Conservation (phyloP, 2,329 filamentous ascomycete species). For the Verticillium isaacii region DNA sequence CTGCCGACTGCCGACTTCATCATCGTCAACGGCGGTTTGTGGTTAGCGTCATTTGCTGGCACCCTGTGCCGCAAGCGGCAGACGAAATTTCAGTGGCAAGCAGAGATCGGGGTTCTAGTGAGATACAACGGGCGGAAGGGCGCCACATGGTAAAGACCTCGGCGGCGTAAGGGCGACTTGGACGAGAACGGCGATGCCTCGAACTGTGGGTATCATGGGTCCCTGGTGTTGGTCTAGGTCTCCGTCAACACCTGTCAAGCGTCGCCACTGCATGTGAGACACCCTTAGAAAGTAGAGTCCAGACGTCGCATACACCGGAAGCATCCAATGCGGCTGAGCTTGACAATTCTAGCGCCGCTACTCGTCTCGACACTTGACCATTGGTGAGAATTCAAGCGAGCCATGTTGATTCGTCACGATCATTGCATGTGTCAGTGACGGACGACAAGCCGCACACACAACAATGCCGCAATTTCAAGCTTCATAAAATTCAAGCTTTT, state of each 20-base stretch:
- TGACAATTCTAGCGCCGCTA: background rate
- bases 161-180: background rate
- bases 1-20: background rate
- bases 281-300: background rate
- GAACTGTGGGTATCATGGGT: background rate
- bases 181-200: background rate
- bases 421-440: no score
- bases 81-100: background rate
- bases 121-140: background rate
- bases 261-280: background rate
- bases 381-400: background rate
- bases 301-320: background rate
- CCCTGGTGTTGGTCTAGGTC: background rate
- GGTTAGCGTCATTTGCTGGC: background rate
- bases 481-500: no score
- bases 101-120: background rate
- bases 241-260: background rate
- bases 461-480: no score
- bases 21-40: background rate
- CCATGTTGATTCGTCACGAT: no score
- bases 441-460: no score
- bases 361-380: background rate
- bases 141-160: background rate
- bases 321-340: background rate
- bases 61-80: background rate